These are phyloP conservation scores for Penicillium griseofulvum DNA, from an alignment of 2,329 filamentous ascomycete species.

Conservation along the genomic window DNA sequence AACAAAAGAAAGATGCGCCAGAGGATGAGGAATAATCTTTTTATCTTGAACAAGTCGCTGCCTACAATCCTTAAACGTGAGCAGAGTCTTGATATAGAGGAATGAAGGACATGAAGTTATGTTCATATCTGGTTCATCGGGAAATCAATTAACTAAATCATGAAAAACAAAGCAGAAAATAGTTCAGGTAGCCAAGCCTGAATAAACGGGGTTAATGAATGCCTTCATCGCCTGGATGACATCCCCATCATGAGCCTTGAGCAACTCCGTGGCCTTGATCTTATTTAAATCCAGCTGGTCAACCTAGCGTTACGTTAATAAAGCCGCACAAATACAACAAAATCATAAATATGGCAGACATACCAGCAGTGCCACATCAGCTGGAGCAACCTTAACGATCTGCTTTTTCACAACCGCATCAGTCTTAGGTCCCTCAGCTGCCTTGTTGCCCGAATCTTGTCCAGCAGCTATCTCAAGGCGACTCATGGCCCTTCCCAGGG, in stretches of 20 bases:
- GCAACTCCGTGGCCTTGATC: conserved; percentile 47
- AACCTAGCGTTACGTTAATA: conserved; percentile 23
- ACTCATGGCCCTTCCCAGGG: conserved; percentile 50
- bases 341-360: conserved; percentile 14
- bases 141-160: not conserved
- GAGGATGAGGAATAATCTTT: conserved; percentile 16
- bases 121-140: not conserved
- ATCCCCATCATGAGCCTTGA: conserved; percentile 48
- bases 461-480: conserved; percentile 46
- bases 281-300: conserved; percentile 49
- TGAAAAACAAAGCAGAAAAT: not conserved
- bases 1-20: conserved; percentile 38
- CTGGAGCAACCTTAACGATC: conserved; percentile 46
- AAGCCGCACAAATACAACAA: not conserved
- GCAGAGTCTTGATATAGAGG: not conserved
- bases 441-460: conserved; percentile 17
- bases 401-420: conserved; percentile 38
- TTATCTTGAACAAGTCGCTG: too few relatives aligned
- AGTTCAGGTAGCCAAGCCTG: conserved; percentile 4
- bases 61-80: not conserved
- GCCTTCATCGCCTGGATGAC: conserved; percentile 41
- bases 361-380: conserved; percentile 49
- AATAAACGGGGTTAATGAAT: conserved; percentile 35
- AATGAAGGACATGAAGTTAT: not conserved
- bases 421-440: conserved; percentile 29